Evolutionary conservation across 768 basidiomycete genomes (phyloP).

Genomic region (Neoboletus brunneissimus): DNA sequence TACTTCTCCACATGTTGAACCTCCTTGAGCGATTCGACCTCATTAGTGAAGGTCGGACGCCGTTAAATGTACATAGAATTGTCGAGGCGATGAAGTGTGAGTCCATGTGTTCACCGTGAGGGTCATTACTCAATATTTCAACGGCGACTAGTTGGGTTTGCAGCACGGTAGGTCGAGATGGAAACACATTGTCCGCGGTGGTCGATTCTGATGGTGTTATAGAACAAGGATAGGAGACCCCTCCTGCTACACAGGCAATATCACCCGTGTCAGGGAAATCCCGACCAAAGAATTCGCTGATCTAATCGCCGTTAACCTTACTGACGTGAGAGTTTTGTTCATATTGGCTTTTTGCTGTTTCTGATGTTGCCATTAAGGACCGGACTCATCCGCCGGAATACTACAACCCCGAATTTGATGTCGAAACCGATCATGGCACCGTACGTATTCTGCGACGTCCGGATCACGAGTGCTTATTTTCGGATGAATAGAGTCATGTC

Average conservation of each 20-base stretch:
- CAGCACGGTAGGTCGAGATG: constrained; percentile 45
- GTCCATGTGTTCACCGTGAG: constrained; percentile 27
- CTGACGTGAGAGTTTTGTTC: constrained; percentile 60
- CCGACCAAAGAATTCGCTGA: constrained; percentile 67
- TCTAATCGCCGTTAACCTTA: constrained; percentile 62
- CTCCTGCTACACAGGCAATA: constrained; percentile 52
- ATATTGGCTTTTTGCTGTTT: constrained; percentile 1
- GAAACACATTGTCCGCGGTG: constrained; percentile 8
- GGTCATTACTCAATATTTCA: constrained; percentile 1
- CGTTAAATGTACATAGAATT: constrained; percentile 70
- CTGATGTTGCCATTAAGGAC: constrained; percentile 48
- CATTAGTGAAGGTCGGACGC: constrained; percentile 49
- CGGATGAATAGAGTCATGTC: constrained; percentile 65
- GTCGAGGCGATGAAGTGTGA: constrained; percentile 84
- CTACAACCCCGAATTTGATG: constrained; percentile 80
- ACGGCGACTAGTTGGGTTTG: constrained; percentile 53
- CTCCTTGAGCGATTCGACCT: constrained; percentile 72
- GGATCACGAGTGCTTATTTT: constrained; percentile 5
- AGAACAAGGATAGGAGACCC: constrained; percentile 87
- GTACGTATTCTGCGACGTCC: constrained; percentile 22
- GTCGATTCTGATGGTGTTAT: constrained; percentile 15
- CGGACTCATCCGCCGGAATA: constrained; percentile 77
- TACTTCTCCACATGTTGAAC: constrained; percentile 91
- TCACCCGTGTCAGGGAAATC: constrained; percentile 57
- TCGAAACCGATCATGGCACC: constrained; percentile 83